phyloP scores from a whole-genome alignment of 2,329 filamentous ascomycete species.

The Trichophyton mentagrophytes region DNA sequence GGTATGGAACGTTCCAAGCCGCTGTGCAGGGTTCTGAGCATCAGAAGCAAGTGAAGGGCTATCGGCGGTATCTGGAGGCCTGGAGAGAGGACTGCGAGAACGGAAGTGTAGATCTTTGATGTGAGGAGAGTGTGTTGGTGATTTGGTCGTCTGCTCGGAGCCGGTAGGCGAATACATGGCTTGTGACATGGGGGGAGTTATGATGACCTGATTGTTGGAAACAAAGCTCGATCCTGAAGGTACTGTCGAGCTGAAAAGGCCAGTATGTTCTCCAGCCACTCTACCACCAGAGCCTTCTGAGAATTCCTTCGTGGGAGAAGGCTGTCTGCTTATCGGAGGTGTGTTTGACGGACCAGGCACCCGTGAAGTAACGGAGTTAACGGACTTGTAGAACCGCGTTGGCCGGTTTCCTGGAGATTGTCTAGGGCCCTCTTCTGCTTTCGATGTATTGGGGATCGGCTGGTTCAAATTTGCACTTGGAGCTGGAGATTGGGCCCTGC shows the following conservation, averaged over 20 bases:
- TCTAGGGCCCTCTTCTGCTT: background rate
- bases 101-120: constrained; percentile 22
- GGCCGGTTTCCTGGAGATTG: background rate
- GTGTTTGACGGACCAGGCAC: background rate
- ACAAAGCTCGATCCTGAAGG: background rate
- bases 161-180: background rate
- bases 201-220: background rate
- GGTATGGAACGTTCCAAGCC: constrained; percentile 24
- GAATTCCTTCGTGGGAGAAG: background rate
- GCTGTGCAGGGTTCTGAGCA: constrained; percentile 14
- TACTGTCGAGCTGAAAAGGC: background rate
- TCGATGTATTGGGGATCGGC: background rate
- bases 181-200: background rate
- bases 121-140: background rate
- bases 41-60: constrained; percentile 7
- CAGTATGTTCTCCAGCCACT: background rate
- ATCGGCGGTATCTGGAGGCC: constrained; percentile 16
- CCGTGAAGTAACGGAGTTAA: background rate
- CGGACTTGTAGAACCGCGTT: background rate
- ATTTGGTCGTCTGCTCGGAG: background rate
- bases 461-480: background rate
- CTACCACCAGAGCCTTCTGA: background rate
- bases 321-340: background rate
- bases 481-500: background rate
- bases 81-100: constrained; percentile 24